Evolutionary conservation across 2,329 filamentous ascomycete species (phyloP).

Genomic region (Pyrenochaeta sp.): DNA sequence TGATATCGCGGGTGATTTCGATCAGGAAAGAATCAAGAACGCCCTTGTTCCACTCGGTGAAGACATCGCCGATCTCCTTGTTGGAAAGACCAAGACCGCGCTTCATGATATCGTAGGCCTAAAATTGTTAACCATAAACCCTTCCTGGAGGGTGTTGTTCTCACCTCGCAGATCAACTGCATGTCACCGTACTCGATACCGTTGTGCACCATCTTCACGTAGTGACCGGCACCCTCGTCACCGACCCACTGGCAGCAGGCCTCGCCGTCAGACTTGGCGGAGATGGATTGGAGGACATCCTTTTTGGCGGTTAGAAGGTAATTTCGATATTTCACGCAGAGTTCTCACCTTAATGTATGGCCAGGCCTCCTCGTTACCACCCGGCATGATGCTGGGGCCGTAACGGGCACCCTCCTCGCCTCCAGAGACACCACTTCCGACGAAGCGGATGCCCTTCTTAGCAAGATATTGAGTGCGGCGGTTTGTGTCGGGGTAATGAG

Average conservation of each 20-base stretch:
- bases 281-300: slow-evolving; percentile 97
- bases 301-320: slow-evolving; percentile 26
- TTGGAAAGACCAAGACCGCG: slow-evolving; percentile 85
- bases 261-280: slow-evolving; percentile 97
- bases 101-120: slow-evolving; percentile 99
- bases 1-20: slow-evolving; percentile 97
- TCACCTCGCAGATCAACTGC: slow-evolving; percentile 98
- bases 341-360: slow-evolving; percentile 79
- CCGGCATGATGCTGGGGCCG: slow-evolving; percentile 97
- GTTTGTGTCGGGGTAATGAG: slow-evolving; percentile 99
- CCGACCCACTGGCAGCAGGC: slow-evolving; percentile 99
- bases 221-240: slow-evolving; percentile 99
- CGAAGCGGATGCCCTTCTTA: slow-evolving; percentile 89
- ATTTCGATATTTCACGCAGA: not conserved
- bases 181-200: slow-evolving; percentile 99
- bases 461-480: slow-evolving; percentile 90
- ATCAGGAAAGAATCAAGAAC: slow-evolving; percentile 98
- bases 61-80: slow-evolving; percentile 96
- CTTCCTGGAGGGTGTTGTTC: slow-evolving; percentile 28
- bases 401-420: slow-evolving; percentile 99
- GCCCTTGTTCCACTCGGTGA: slow-evolving; percentile 97
- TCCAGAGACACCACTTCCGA: slow-evolving; percentile 96
- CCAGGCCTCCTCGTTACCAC: slow-evolving; percentile 98
- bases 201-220: slow-evolving; percentile 99
- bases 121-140: slow-evolving; percentile 18